These are phyloP conservation scores for Leccinum disarticulatum DNA, from an alignment of 768 basidiomycete species.

Conservation along the genomic window DNA sequence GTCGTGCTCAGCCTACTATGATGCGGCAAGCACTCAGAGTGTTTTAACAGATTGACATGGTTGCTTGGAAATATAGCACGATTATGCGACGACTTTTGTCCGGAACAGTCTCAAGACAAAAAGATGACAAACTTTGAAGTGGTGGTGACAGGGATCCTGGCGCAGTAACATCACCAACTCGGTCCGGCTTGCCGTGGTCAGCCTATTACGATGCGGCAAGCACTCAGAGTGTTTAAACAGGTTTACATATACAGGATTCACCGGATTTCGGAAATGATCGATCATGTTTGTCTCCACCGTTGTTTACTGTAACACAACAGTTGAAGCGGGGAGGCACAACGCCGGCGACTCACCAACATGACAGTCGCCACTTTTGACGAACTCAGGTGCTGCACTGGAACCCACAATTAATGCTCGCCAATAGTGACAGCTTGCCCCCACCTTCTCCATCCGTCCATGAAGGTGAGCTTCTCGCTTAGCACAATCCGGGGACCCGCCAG, in stretches of 20 bases:
- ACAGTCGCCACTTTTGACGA: neutral
- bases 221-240: neutral
- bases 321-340: neutral
- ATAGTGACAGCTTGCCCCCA: too few species aligned
- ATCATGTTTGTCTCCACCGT: constrained; percentile 2
- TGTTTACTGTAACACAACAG: neutral
- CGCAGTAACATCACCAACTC: neutral
- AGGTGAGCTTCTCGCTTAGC: constrained; percentile 40
- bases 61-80: constrained; percentile 3
- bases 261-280: neutral
- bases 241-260: neutral
- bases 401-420: too few species aligned
- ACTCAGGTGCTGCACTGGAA: neutral
- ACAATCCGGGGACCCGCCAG: constrained; percentile 32
- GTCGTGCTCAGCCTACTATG: too few species aligned
- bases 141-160: too few species aligned
- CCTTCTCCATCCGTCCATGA: constrained; percentile 43
- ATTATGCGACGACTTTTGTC: neutral
- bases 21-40: too few species aligned
- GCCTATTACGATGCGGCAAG: neutral
- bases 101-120: neutral
- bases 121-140: neutral
- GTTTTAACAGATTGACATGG: neutral
- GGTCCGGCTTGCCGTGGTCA: neutral
- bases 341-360: neutral